Evolutionary conservation across 495 filamentous ascomycete species (phyloP).

Genomic region (Halenospora varia): DNA sequence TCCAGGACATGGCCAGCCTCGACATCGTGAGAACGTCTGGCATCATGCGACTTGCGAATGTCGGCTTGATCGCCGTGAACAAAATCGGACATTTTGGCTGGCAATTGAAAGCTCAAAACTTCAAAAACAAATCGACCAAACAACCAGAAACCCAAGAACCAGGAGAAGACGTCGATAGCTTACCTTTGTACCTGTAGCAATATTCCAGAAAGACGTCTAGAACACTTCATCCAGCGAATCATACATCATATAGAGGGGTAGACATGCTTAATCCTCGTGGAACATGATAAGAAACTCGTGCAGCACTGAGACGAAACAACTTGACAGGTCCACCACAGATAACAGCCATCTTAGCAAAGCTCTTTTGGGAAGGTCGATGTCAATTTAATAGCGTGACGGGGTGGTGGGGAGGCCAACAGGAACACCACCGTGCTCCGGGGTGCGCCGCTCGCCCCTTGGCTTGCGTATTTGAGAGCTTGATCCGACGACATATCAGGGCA

Average conservation of each 20-base stretch:
- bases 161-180: background rate
- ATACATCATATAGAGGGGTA: background rate
- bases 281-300: conserved; percentile 1
- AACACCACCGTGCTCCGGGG: background rate
- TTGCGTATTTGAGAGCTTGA: background rate
- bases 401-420: background rate
- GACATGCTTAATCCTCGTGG: background rate
- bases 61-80: conserved; percentile 24
- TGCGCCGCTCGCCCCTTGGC: background rate
- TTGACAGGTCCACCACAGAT: background rate
- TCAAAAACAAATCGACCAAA: background rate
- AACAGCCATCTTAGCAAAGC: conserved; percentile 2
- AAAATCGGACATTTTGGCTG: conserved; percentile 20
- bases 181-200: background rate
- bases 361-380: conserved; percentile 9
- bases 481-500: background rate
- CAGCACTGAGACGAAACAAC: background rate
- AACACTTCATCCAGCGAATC: background rate
- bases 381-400: too few species aligned
- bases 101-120: background rate
- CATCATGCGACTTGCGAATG: conserved; percentile 7
- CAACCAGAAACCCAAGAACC: background rate
- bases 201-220: background rate
- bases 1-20: conserved; percentile 4
- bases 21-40: conserved; percentile 5